Conservation (phyloP, 768 basidiomycete species). For the Boletus pseudopeckii region DNA sequence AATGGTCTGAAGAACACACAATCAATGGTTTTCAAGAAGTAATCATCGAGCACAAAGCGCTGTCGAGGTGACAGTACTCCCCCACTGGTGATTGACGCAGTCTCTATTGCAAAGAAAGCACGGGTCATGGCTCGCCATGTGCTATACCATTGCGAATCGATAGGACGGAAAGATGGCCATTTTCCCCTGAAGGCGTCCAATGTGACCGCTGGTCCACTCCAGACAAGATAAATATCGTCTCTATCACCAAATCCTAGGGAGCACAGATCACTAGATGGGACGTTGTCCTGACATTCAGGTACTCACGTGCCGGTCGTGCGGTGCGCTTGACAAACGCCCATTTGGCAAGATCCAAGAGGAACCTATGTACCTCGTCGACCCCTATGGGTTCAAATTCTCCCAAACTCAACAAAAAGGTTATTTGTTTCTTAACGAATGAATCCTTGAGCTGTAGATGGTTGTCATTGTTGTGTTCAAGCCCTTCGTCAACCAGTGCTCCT, state of each 20-base stretch:
- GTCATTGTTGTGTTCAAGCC: background rate
- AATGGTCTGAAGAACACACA: conserved; percentile 18
- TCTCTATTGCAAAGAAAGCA: background rate
- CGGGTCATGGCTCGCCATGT: conserved; percentile 11
- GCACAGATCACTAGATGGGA: background rate
- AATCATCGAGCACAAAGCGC: conserved; percentile 20
- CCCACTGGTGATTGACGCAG: background rate
- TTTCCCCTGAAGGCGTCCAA: conserved; percentile 9
- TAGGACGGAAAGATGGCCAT: conserved; percentile 1
- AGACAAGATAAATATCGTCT: conserved; percentile 10
- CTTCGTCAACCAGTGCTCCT: background rate
- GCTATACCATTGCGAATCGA: conserved; percentile 1
- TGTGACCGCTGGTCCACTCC: conserved; percentile 12
- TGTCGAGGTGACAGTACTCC: background rate
- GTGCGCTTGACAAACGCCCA: conserved; percentile 9
- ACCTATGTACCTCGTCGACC: conserved; percentile 17
- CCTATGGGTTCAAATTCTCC: conserved; percentile 19
- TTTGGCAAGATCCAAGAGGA: conserved; percentile 17
- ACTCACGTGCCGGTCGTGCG: background rate
- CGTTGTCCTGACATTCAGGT: background rate
- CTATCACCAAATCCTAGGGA: background rate
- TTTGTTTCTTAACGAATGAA: conserved; percentile 5
- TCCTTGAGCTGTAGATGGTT: background rate
- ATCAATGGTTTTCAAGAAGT: conserved; percentile 15
- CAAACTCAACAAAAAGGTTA: conserved; percentile 4